Evolutionary conservation across 306 rosid species (phyloP), one percentile per base, ranked within the genome.

Genomic region (Dalbergia cultrata): DNA sequence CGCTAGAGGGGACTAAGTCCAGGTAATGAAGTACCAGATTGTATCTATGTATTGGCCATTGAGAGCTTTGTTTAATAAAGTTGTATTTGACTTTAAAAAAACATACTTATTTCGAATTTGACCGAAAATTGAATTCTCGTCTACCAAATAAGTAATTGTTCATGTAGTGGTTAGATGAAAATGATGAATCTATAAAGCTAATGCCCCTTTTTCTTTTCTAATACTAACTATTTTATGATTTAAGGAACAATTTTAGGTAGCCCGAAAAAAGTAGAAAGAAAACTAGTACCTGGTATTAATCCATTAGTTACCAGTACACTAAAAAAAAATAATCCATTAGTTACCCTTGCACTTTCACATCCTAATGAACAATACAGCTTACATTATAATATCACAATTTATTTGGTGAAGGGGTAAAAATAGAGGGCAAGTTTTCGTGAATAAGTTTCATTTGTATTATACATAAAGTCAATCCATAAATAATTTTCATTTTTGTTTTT

Each of bases 161-260:
- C 19, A 59, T 2, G 0, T 37, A 37, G 52, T 70, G 34, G 19
- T 60, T 47, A 26, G 47, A 67, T 78, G 75, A 67, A 68, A 4
- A 79, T 70, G 63, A 44, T 12, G 70, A 70, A 79, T 45, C 70
- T 18, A 33, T 8, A 5, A 17, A 7, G 49, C 9, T 43, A 8
- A 43, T 59, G 44, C 39, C 61, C 58, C 5, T 34, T 43, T 43
- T 44, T 58, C 43, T 50, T 26, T 26, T 26, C 31, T 26, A 18
- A 50, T 12, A 45, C 53, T 31, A 7, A 22, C 14, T 44, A 31
- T 75, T 75, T 45, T 31, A 47, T 50, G 37, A 11, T 34, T n/a
- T 50, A 61, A 45, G 49, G 56, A 73, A 41, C 67, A 13, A 56
- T n/a, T 56, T 12, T 56, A 13, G 54, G 9, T 18, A 59, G 11